phyloP scores from a whole-genome alignment of 768 basidiomycete species.

The Leccinum truebloodii region DNA sequence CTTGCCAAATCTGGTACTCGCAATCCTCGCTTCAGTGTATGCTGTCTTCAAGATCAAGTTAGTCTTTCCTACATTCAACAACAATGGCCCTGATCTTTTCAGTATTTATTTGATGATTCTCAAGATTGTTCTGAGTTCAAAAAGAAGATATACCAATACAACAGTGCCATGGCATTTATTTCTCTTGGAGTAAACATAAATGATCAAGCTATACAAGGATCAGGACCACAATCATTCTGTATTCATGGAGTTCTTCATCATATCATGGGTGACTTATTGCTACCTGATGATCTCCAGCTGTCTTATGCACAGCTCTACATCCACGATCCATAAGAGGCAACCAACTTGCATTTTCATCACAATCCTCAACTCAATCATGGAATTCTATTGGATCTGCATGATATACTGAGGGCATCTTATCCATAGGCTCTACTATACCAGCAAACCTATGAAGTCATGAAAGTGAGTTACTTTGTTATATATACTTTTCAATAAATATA shows the following conservation, averaged over 20 bases:
- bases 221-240: background rate
- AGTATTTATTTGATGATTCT: background rate
- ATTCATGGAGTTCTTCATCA: background rate
- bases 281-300: background rate
- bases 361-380: background rate
- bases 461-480: background rate
- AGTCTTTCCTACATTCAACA: background rate
- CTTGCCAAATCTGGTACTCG: background rate
- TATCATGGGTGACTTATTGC: background rate
- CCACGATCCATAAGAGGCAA: background rate
- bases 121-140: background rate
- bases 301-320: background rate
- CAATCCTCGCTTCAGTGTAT: background rate
- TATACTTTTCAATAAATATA: too few relatives aligned
- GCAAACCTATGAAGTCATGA: background rate
- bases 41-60: background rate
- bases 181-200: slow-evolving; percentile 6
- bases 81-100: background rate
- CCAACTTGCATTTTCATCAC: background rate
- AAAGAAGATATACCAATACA: background rate
- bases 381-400: too few relatives aligned
- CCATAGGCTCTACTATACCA: background rate
- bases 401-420: background rate
- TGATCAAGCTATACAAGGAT: background rate
- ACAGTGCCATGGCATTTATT: slow-evolving; percentile 6